Percentiles rank a stretch among this genome's conserved stretches.
These are phyloP conservation scores for Aphanomyces astaci DNA, from an alignment of 352 stramenopile genomes.

Conservation along the genomic window DNA sequence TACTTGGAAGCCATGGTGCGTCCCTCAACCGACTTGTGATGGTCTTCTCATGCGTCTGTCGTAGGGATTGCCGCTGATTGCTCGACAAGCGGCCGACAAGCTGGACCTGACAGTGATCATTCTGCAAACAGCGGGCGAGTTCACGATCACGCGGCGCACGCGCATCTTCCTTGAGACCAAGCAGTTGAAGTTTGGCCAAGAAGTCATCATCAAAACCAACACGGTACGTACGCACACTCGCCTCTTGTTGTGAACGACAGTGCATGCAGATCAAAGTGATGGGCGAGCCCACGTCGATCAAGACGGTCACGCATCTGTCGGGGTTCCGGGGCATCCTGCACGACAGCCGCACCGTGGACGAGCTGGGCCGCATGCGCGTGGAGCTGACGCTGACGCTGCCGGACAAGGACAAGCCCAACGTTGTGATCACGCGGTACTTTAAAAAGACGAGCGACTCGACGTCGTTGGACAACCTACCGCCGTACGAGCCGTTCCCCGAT, in stretches of 20 bases:
- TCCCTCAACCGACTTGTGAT: neutral
- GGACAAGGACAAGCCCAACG: conserved; percentile 64
- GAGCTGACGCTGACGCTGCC: conserved; percentile 67
- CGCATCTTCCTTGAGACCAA: conserved; percentile 88
- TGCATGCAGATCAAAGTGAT: conserved; percentile 53
- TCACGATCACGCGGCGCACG: conserved; percentile 79
- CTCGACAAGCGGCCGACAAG: conserved; percentile 79
- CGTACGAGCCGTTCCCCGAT: conserved; percentile 80
- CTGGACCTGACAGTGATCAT: conserved; percentile 86
- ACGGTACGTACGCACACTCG: conserved; percentile 1
- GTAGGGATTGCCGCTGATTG: conserved; percentile 71
- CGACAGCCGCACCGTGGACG: conserved; percentile 66
- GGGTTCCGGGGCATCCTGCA: conserved; percentile 66
- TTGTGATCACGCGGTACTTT: conserved; percentile 80
- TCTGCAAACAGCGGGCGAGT: conserved; percentile 71
- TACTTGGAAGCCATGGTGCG: conserved; percentile 80
- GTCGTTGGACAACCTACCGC: conserved; percentile 79
- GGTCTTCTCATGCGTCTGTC: neutral
- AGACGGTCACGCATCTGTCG: conserved; percentile 74
- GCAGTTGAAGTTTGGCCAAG: conserved; percentile 76
- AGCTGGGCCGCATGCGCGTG: conserved; percentile 72
- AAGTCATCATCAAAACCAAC: conserved; percentile 85
- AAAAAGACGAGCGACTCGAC: conserved; percentile 83
- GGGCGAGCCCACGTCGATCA: conserved; percentile 58
- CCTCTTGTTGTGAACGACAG: neutral